phyloP scores from a whole-genome alignment of 1,284 basidiomycete genomes.

The Macrocystidia cucumis region DNA sequence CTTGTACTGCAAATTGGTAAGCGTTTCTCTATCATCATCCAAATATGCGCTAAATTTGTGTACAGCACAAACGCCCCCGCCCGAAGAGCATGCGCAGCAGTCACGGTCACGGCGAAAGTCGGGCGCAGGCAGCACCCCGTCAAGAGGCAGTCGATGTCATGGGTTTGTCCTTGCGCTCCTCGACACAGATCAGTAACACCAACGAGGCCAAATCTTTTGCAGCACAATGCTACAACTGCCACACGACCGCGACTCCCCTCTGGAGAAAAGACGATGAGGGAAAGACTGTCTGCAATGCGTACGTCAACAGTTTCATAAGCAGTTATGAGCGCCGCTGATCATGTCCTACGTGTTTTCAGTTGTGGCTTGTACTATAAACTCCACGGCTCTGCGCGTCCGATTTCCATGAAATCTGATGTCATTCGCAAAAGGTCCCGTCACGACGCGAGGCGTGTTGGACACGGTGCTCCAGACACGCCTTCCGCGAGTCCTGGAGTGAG shows the following conservation, averaged over 20 bases:
- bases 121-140: slow-evolving; percentile 51
- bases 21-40: slow-evolving; percentile 18
- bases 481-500: slow-evolving; percentile 67
- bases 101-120: slow-evolving; percentile 60
- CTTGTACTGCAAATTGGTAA: slow-evolving; percentile 69
- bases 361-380: slow-evolving; percentile 60
- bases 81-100: slow-evolving; percentile 77
- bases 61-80: slow-evolving; percentile 71
- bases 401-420: slow-evolving; percentile 82
- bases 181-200: slow-evolving; percentile 14
- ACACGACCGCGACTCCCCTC: slow-evolving; percentile 84
- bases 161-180: slow-evolving; percentile 32
- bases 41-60: slow-evolving; percentile 4
- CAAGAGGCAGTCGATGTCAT: slow-evolving; percentile 49
- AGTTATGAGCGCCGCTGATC: too few relatives aligned
- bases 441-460: slow-evolving; percentile 50
- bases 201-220: slow-evolving; percentile 16
- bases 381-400: slow-evolving; percentile 73
- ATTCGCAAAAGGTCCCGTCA: slow-evolving; percentile 77
- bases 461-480: slow-evolving; percentile 47
- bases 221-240: slow-evolving; percentile 85
- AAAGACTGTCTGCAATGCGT: slow-evolving; percentile 89
- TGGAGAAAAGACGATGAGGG: slow-evolving; percentile 91
- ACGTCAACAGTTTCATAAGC: slow-evolving; percentile 29
- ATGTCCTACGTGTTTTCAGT: too few relatives aligned